Conservation (phyloP, 148 eudicot genomes). For the Camellia japonica region DNA sequence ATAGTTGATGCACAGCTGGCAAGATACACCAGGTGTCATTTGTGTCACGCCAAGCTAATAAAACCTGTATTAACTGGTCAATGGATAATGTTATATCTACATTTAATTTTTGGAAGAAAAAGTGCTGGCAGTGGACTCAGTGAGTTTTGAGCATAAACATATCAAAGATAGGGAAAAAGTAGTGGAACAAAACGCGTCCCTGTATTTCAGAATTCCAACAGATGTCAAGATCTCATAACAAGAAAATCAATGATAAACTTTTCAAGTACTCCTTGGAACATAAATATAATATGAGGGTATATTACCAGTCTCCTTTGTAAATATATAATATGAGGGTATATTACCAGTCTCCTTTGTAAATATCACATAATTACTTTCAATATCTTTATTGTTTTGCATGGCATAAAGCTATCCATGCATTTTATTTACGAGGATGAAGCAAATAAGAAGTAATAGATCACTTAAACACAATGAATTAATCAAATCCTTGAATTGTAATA, state of each 20-base stretch:
- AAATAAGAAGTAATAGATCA: neutral
- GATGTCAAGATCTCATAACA: neutral
- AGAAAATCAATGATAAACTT: neutral
- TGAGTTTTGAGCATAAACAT: neutral
- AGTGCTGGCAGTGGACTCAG: neutral
- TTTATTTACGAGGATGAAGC: neutral
- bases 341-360: neutral
- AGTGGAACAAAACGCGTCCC: neutral
- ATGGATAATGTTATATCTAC: neutral
- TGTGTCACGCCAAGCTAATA: neutral
- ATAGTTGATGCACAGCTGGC: neutral
- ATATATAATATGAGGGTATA: neutral
- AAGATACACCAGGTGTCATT: neutral
- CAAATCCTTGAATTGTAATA: neutral
- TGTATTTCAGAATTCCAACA: neutral
- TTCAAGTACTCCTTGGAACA: neutral
- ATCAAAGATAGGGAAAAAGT: neutral
- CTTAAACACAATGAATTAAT: neutral
- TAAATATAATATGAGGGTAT: neutral
- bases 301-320: neutral
- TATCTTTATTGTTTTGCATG: neutral
- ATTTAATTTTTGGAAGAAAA: neutral
- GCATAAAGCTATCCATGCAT: neutral
- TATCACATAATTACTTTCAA: neutral
- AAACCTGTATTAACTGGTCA: neutral